phyloP scores from a whole-genome alignment of 1,139 yeast genomes.

The Diutina mesorugosa region DNA sequence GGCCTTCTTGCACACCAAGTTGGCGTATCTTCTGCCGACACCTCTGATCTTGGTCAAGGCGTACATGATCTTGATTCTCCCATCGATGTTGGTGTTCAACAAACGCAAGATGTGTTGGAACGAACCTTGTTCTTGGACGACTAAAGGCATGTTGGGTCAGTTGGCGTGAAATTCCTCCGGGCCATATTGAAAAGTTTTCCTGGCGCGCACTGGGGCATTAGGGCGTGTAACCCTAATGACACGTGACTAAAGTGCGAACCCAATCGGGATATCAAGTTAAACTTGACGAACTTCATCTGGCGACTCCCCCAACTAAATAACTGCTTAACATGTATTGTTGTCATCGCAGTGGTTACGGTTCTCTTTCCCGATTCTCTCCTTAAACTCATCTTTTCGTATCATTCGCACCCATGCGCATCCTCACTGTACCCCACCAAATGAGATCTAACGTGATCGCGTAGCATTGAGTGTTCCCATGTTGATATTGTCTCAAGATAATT shows the following conservation, averaged over 20 bases:
- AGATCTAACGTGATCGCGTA: too few relatives aligned
- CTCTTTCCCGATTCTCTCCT: too few relatives aligned
- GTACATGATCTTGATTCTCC: slow-evolving; percentile 99
- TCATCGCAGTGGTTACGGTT: too few relatives aligned
- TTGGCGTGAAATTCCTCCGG: slow-evolving; percentile 6
- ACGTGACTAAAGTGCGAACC: neutral
- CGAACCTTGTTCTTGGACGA: slow-evolving; percentile 97
- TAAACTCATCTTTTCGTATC: too few relatives aligned
- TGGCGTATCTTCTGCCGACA: slow-evolving; percentile 99
- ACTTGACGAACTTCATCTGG: neutral
- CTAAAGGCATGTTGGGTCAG: slow-evolving; percentile 73
- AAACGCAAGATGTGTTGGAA: slow-evolving; percentile 99
- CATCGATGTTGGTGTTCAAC: slow-evolving; percentile 99
- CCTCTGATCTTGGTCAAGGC: slow-evolving; percentile 99
- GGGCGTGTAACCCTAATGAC: neutral
- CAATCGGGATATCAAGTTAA: neutral
- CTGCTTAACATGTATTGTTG: too few relatives aligned
- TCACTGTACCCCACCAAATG: too few relatives aligned
- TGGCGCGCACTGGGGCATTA: slow-evolving; percentile 3
- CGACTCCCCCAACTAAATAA: too few relatives aligned
- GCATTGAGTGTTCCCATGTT: too few relatives aligned
- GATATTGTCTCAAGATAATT: too few relatives aligned
- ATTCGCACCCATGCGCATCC: too few relatives aligned
- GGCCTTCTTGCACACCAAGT: slow-evolving; percentile 99
- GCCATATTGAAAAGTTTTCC: slow-evolving; percentile 6